Percentiles rank a stretch among this genome's conserved stretches.
Evolutionary conservation across 1,139 yeast genomes (phyloP).

Genomic region (Zygoascus sp.): DNA sequence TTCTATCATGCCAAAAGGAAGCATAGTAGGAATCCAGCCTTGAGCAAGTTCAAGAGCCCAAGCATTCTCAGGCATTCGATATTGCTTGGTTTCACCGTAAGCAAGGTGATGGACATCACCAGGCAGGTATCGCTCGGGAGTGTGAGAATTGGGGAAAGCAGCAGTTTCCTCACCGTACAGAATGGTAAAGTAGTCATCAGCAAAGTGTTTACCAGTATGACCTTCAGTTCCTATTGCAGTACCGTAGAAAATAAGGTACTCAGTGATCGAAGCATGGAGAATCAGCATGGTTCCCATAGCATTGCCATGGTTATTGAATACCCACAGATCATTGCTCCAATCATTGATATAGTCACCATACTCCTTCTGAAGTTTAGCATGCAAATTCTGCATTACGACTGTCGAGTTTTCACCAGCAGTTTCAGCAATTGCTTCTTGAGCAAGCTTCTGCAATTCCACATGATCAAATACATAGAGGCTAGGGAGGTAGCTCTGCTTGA

Average conservation of each 20-base stretch:
- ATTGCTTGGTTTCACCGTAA: constrained; percentile 76
- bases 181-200: constrained; percentile 94
- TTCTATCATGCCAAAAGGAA: constrained; percentile 90
- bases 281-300: constrained; percentile 98
- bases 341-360: constrained; percentile 71
- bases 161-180: constrained; percentile 75
- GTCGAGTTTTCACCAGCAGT: constrained; percentile 57
- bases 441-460: constrained; percentile 43
- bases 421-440: constrained; percentile 44
- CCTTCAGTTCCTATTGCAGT: constrained; percentile 93
- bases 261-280: constrained; percentile 91
- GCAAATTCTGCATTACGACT: constrained; percentile 55
- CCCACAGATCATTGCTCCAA: constrained; percentile 77
- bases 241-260: constrained; percentile 85
- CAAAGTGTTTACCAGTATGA: constrained; percentile 91
- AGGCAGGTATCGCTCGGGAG: constrained; percentile 65
- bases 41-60: constrained; percentile 95
- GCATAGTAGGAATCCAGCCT: constrained; percentile 98
- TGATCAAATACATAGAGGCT: constrained; percentile 55
- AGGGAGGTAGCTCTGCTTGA: constrained; percentile 45
- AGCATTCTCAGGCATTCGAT: constrained; percentile 64
- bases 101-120: constrained; percentile 69
- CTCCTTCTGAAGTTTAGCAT: constrained; percentile 52
- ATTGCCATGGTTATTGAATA: constrained; percentile 96
- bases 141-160: constrained; percentile 55